phyloP scores from a whole-genome alignment of 805 yeast species.

The Candida endomychidarum region DNA sequence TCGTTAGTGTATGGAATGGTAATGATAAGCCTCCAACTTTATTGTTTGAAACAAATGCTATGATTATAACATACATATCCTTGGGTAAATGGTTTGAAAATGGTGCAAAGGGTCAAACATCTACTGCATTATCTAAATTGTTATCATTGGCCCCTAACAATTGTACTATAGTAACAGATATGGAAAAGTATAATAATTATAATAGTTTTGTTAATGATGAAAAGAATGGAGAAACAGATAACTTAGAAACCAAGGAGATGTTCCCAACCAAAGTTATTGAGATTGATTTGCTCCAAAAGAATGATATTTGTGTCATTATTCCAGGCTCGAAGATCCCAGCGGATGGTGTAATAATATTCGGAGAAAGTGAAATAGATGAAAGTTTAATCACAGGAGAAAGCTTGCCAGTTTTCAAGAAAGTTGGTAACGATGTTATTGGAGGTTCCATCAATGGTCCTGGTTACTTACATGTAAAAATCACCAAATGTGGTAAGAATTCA shows the following conservation, averaged over 20 bases:
- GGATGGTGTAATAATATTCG: constrained; percentile 79
- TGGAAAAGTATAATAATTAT: constrained; percentile 22
- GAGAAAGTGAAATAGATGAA: constrained; percentile 84
- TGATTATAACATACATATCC: constrained; percentile 81
- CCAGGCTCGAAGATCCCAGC: constrained; percentile 93
- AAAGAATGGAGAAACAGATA: constrained; percentile 1
- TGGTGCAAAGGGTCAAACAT: constrained; percentile 90
- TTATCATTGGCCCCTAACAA: constrained; percentile 77
- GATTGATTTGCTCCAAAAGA: constrained; percentile 72
- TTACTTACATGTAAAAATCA: constrained; percentile 64
- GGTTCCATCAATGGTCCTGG: constrained; percentile 89
- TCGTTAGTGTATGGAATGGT: constrained; percentile 46
- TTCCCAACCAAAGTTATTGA: constrained; percentile 52
- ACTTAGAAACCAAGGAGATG: constrained; percentile 13
- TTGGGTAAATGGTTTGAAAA: constrained; percentile 91
- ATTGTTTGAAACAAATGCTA: constrained; percentile 81
- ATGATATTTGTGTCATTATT: constrained; percentile 72
- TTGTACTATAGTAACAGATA: constrained; percentile 61
- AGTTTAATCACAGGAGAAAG: constrained; percentile 92
- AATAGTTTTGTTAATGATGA: constrained; percentile 10
- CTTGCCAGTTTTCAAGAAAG: constrained; percentile 61
- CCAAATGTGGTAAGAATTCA: constrained; percentile 76
- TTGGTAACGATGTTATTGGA: constrained; percentile 71
- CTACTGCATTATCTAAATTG: constrained; percentile 79
- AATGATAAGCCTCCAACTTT: constrained; percentile 56